phyloP scores from a whole-genome alignment of 176 grass and related monocot genomes.

The Musa schizocarpa region DNA sequence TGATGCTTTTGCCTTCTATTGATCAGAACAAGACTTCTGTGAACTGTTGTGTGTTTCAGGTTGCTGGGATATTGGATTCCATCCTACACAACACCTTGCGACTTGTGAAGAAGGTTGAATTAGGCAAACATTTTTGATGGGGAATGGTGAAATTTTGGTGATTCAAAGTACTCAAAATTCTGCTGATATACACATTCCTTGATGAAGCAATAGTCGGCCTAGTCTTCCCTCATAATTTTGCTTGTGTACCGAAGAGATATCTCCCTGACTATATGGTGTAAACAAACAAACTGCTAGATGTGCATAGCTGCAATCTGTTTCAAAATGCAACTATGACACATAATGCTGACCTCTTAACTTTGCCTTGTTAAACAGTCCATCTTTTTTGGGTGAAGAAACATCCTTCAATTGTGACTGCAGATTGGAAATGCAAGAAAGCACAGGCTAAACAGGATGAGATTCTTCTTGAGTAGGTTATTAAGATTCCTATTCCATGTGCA shows the following conservation, averaged over 20 bases:
- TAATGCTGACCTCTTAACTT: no score
- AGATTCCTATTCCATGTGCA: no score
- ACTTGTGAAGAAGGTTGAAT: constrained; percentile 82
- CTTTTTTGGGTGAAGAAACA: no score
- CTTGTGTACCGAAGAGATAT: background rate
- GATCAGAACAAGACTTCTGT: background rate
- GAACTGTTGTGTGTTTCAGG: constrained; percentile 44
- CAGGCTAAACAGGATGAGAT: no score
- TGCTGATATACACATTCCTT: constrained; percentile 1
- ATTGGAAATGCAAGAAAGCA: background rate
- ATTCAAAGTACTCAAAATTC: constrained; percentile 14
- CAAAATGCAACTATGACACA: no score
- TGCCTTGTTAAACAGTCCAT: no score
- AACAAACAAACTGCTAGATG: no score
- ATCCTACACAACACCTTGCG: constrained; percentile 86
- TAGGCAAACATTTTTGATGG: constrained; percentile 73
- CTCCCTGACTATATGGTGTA: background rate
- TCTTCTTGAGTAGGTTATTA: no score
- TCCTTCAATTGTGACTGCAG: no score
- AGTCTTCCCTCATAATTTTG: background rate
- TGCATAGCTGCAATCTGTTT: no score
- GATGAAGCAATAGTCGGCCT: background rate
- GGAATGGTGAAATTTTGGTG: constrained; percentile 6
- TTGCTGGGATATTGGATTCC: constrained; percentile 94
- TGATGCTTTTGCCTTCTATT: constrained; percentile 13